Evolutionary conservation across 2,329 filamentous ascomycete species (phyloP), one percentile per base, ranked within the genome.

Genomic region (Monosporascus sp.): DNA sequence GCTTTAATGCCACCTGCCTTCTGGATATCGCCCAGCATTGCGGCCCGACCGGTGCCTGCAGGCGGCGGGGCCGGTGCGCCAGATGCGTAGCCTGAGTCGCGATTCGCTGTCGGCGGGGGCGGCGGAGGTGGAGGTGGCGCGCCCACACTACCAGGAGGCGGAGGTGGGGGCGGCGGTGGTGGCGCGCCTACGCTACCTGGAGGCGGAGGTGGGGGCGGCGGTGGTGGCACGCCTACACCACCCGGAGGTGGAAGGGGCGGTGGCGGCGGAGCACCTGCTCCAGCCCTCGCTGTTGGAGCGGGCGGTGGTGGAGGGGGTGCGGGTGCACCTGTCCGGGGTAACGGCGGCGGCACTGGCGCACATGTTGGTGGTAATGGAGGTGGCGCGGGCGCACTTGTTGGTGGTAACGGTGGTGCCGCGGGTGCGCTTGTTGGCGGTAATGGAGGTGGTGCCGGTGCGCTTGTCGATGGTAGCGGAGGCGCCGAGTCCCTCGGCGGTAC

Each of bases 1-100:
- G 84, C 74, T 24, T 74, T 81, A 55, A 87, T 82, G 54, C 84
- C 84, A 42, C 84, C 84, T 15, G 84, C 81, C 49, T 82, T 83
- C 57, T 88, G 85, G 57, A 94, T 94, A 64, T 86, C 82, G 45
- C 84, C 86, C 59, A 88, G 74, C 66, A 90, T 72, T 51, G 83
- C 87, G 57, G 76, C 75, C 61, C 81, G 85, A 54, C 71, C 70
- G 50, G 70, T 57, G 38, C 77, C 76, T 11, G 69, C 70, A 11
- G 68, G 56, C 3, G 78, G 73, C 15, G 65, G 74, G 18, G 74
- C 70, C 2, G 82, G 78, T 1, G 75, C 74, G 25, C 80, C 75
- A 2, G 82, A 79, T 4, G 76, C 72, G 67, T 84, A 82, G 52
- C 73, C 82, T 55, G 72, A 84, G 72, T 77, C 84, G 72, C 71